Percentiles rank a stretch among this genome's conserved stretches.
Conservation (phyloP, 208 protist genomes). For the Paratrypanosoma confusum region DNA sequence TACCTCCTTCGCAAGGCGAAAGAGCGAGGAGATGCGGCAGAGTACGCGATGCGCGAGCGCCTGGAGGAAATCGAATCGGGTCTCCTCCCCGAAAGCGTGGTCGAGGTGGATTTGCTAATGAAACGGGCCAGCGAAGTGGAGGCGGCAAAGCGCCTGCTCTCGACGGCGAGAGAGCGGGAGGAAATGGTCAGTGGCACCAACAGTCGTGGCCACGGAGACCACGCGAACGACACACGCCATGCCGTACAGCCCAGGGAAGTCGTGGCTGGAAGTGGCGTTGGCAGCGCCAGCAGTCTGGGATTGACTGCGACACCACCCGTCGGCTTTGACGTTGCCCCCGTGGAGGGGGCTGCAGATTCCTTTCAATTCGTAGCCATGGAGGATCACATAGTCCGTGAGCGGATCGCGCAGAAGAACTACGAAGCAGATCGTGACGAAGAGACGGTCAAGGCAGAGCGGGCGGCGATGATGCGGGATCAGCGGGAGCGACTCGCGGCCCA, state of each 20-base stretch:
- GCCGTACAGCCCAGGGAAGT: not conserved
- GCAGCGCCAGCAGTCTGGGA: not conserved
- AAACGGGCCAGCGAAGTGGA: conserved; percentile 54
- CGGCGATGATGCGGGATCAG: conserved; percentile 25
- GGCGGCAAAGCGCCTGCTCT: conserved; percentile 41
- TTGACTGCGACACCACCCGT: too few species aligned
- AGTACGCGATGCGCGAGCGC: conserved; percentile 53
- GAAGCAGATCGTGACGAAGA: conserved; percentile 44
- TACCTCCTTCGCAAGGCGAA: conserved; percentile 52
- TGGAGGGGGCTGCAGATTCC: not conserved
- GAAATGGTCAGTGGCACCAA: conserved; percentile 9
- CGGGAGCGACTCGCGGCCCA: conserved; percentile 32
- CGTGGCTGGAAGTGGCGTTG: not conserved
- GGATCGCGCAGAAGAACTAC: conserved; percentile 57
- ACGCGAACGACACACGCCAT: conserved; percentile 1
- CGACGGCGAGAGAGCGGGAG: conserved; percentile 37
- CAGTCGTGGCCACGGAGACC: conserved; percentile 13
- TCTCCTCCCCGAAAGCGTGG: conserved; percentile 36
- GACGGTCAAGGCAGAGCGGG: conserved; percentile 44
- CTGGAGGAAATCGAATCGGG: conserved; percentile 70
- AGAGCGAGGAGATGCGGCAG: conserved; percentile 51
- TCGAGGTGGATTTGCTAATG: conserved; percentile 58
- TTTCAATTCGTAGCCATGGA: conserved; percentile 46
- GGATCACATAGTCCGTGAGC: conserved; percentile 31
- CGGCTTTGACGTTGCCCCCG: not conserved